Conservation (phyloP, 2,329 filamentous ascomycete genomes). For the Fusarium cicatricum region DNA sequence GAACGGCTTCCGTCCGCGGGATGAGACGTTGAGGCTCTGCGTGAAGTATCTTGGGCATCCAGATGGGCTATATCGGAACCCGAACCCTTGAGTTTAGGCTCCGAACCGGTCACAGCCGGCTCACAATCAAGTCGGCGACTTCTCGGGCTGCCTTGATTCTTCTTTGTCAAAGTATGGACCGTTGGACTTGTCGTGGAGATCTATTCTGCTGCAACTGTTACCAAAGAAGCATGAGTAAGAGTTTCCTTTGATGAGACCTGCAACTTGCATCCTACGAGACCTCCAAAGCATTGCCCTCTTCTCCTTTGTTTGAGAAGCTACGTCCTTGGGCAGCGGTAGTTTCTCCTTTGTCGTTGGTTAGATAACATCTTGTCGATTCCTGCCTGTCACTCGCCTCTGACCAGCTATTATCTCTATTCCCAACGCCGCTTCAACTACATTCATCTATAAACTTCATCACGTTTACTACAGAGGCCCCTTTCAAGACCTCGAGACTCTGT, state of each 20-base stretch:
- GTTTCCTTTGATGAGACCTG: not conserved
- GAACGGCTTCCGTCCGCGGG: slow-evolving; percentile 1
- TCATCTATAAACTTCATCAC: too few species aligned
- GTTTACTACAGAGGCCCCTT: too few species aligned
- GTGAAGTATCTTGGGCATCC: slow-evolving; percentile 3
- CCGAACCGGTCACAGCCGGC: not conserved
- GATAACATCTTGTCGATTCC: too few species aligned
- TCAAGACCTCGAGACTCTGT: too few species aligned
- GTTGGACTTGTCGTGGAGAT: not conserved
- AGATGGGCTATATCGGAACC: not conserved
- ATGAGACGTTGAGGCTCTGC: slow-evolving; percentile 1
- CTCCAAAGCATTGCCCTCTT: not conserved
- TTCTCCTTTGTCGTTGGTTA: too few species aligned
- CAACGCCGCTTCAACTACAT: too few species aligned
- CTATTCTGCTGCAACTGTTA: not conserved
- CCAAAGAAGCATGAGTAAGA: not conserved
- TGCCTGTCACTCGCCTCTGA: too few species aligned
- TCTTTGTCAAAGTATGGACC: not conserved
- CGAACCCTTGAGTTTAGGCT: too few species aligned
- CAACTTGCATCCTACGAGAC: not conserved
- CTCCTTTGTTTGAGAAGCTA: not conserved
- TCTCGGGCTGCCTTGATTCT: not conserved
- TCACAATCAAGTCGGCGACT: not conserved
- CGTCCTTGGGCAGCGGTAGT: too few species aligned
- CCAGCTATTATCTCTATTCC: too few species aligned